A percentile compares a stretch with the other conserved stretches of the same genome.
phyloP scores from a whole-genome alignment of 2,329 filamentous ascomycete genomes.

The Orbilia quercus region DNA sequence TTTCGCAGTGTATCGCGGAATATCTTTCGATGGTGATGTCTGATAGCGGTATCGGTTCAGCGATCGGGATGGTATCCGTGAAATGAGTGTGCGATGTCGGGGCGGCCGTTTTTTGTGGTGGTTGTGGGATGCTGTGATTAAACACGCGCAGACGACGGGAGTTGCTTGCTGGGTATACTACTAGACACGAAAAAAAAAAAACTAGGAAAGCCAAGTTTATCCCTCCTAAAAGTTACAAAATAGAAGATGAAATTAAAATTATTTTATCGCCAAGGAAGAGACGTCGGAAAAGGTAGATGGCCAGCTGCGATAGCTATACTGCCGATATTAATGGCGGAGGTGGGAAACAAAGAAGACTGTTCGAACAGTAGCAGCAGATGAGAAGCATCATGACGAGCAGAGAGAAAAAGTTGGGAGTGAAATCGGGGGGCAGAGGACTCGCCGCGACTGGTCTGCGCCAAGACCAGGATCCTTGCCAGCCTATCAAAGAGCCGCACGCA shows the following conservation, averaged over 20 bases:
- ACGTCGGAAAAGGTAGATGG: not conserved
- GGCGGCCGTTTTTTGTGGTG: not conserved
- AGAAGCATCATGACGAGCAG: constrained; percentile 4
- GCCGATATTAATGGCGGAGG: constrained; percentile 16
- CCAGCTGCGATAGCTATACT: not conserved
- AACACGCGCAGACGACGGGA: constrained; percentile 48
- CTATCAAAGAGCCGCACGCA: not conserved
- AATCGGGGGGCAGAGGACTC: constrained; percentile 41
- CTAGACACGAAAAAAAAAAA: not conserved
- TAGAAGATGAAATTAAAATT: not conserved
- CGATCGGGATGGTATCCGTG: constrained; percentile 19
- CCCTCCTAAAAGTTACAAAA: not conserved
- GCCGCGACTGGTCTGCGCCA: constrained; percentile 49
- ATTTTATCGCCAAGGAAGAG: not conserved
- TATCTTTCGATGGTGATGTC: not conserved
- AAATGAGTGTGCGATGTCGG: constrained; percentile 17
- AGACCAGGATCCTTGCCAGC: constrained; percentile 41
- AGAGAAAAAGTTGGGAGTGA: constrained; percentile 38
- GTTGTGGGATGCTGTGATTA: not conserved
- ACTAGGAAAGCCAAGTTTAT: constrained; percentile 4
- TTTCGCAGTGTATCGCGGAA: constrained; percentile 7
- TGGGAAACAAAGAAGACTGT: constrained; percentile 23
- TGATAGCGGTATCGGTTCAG: not conserved
- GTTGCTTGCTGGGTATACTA: constrained; percentile 16
- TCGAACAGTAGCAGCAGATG: not conserved